Percentiles rank a stretch among this genome's conserved stretches.
Conservation (phyloP, 208 protist species). For the Leishmania arabica region DNA sequence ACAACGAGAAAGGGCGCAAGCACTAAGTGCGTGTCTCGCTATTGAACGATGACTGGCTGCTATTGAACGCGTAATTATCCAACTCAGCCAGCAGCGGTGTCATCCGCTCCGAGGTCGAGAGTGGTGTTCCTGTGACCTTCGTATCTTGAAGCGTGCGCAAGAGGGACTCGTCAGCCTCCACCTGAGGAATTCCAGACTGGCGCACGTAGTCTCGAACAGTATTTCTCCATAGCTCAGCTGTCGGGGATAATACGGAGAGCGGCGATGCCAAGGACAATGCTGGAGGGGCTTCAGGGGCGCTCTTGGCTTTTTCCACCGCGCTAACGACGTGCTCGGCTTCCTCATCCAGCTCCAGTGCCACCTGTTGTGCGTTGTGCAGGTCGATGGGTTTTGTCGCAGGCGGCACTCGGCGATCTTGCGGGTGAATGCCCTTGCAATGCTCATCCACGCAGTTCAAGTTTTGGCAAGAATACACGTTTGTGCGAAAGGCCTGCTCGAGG, state of each 20-base stretch:
- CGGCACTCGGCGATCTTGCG: slow-evolving; percentile 65
- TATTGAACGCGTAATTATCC: slow-evolving; percentile 70
- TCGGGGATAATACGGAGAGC: slow-evolving; percentile 54
- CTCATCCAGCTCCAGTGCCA: slow-evolving; percentile 60
- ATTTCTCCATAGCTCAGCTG: slow-evolving; percentile 71
- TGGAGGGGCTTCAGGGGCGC: slow-evolving; percentile 23
- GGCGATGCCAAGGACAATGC: slow-evolving; percentile 41
- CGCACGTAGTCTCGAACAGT: slow-evolving; percentile 86
- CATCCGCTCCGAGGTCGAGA: slow-evolving; percentile 66
- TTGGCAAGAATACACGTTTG: slow-evolving; percentile 59
- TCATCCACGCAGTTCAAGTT: slow-evolving; percentile 62
- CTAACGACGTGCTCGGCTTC: slow-evolving; percentile 69
- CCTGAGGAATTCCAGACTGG: slow-evolving; percentile 73
- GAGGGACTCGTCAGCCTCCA: slow-evolving; percentile 79
- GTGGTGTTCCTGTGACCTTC: slow-evolving; percentile 64
- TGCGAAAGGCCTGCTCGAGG: slow-evolving; percentile 81
- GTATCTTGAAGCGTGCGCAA: slow-evolving; percentile 78
- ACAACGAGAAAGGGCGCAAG: slow-evolving; percentile 4
- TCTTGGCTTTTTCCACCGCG: slow-evolving; percentile 35
- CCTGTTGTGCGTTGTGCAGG: slow-evolving; percentile 57
- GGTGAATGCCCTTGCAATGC: slow-evolving; percentile 81
- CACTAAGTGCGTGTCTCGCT: slow-evolving; percentile 34
- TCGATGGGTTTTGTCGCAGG: slow-evolving; percentile 76
- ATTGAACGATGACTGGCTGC: slow-evolving; percentile 58
- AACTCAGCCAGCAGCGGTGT: slow-evolving; percentile 82